Evolutionary conservation across 768 basidiomycete genomes (phyloP).

Genomic region (Gymnopilus junonius): DNA sequence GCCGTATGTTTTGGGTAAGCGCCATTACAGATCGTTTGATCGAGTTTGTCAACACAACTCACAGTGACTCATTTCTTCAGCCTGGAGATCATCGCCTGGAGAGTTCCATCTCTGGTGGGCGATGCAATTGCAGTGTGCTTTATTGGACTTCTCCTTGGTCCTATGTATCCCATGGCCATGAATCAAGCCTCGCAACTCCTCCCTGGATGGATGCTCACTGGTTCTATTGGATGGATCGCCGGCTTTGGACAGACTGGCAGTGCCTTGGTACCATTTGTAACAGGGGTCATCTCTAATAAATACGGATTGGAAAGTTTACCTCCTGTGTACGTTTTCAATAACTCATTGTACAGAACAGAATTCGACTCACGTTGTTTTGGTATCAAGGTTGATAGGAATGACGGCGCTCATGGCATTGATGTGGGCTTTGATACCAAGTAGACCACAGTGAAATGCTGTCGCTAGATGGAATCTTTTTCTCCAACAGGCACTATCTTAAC

Average conservation of each 20-base stretch:
- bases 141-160: conserved; percentile 72
- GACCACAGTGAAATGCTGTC: background rate
- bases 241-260: conserved; percentile 74
- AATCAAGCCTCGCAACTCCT: conserved; percentile 70
- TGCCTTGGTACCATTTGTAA: conserved; percentile 74
- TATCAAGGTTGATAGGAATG: conserved; percentile 56
- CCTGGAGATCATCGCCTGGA: conserved; percentile 71
- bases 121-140: conserved; percentile 67
- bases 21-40: no score
- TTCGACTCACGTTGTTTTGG: background rate
- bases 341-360: background rate
- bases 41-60: background rate
- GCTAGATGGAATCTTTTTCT: background rate
- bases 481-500: background rate
- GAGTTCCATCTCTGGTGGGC: conserved; percentile 66
- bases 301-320: conserved; percentile 65
- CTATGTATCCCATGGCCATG: conserved; percentile 77
- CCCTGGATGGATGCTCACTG: conserved; percentile 70
- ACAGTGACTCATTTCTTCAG: conserved; percentile 22
- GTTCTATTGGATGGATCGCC: conserved; percentile 70
- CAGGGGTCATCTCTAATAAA: conserved; percentile 66
- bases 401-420: conserved; percentile 58
- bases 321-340: conserved; percentile 48
- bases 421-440: conserved; percentile 55
- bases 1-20: conserved; percentile 45